Conservation (phyloP, 805 yeast species). For the Saturnispora besseyi region DNA sequence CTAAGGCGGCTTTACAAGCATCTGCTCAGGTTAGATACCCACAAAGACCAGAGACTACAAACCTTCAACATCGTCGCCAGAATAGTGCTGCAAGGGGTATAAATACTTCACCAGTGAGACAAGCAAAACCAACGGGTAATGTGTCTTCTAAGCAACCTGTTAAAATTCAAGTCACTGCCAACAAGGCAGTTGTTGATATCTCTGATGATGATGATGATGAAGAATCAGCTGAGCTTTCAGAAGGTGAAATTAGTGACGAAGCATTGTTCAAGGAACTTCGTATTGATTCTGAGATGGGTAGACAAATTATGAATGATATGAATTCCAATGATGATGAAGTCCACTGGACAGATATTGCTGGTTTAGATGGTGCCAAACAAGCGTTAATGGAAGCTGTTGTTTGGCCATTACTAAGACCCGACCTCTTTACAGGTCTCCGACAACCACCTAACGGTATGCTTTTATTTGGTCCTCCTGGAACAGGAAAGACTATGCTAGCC, state of each 20-base stretch:
- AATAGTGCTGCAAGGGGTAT: not conserved
- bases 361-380: conserved; percentile 78
- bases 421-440: conserved; percentile 77
- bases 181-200: conserved; percentile 13
- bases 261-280: conserved; percentile 32
- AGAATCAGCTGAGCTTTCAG: conserved; percentile 10
- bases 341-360: conserved; percentile 93
- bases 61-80: not conserved
- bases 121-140: not conserved
- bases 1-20: conserved; percentile 26
- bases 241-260: conserved; percentile 21
- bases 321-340: conserved; percentile 87
- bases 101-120: not conserved
- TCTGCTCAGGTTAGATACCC: conserved; percentile 26
- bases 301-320: conserved; percentile 66
- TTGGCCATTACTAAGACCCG: conserved; percentile 91
- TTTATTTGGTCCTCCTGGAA: conserved; percentile 97
- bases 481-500: conserved; percentile 96
- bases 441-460: conserved; percentile 97
- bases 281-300: conserved; percentile 6
- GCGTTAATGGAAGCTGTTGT: conserved; percentile 92
- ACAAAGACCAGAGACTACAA: conserved; percentile 13
- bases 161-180: not conserved
- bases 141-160: not conserved
- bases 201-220: conserved; percentile 4